Base-by-base conservation (phyloP, 169 alveolate species). In the Plasmodium vinckei region DNA sequence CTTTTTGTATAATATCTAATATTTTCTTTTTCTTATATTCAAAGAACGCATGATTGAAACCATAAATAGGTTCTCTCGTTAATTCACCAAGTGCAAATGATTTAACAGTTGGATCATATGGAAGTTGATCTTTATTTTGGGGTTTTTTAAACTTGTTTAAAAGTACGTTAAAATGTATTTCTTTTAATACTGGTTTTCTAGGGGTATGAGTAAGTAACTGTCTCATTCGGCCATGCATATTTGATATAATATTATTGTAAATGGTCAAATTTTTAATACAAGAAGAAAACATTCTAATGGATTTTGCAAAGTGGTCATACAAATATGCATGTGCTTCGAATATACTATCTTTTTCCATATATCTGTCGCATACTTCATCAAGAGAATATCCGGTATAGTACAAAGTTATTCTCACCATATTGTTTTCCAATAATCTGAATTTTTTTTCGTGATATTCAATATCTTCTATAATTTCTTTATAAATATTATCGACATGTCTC, bases 1-100 rank as follows among this genome's bases (percentile, higher is more conserved):
- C 47, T 13, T 68, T 59, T 25, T 79, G 53, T n/a, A 82, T 10
- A n/a, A 39, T 65, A 19, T n/a, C 42, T 13, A 71, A 53, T 67
- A 82, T 25, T n/a, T 23, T 19, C 39, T 82, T 82, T 61, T 82
- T 82, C 25, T 82, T 82, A 17, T 49, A 13, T 61, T 82, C 90
- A 51, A 82, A 82, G 44, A 17, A 82, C 17, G 44, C 63, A 70
- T 82, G 47, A 53, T 65, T 65, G 15, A 82, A 61, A 46, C n/a
- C n/a, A 44, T 39, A 64, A 79, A 67, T 67, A 21, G 90, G 60
- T 82, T 33, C 56, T 82, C 72, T 82, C 46, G 54, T 82, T 61
- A 82, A 9, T 6, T 67, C 49, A 27, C 23, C 42, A 54, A 46
- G 61, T 25, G 90, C 84, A 67, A 10, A 82, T 17, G 82, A 10